A percentile compares a stretch with the other conserved stretches of the same genome.
Conservation (phyloP, 2,329 filamentous ascomycete genomes). For the Curvularia sp. region DNA sequence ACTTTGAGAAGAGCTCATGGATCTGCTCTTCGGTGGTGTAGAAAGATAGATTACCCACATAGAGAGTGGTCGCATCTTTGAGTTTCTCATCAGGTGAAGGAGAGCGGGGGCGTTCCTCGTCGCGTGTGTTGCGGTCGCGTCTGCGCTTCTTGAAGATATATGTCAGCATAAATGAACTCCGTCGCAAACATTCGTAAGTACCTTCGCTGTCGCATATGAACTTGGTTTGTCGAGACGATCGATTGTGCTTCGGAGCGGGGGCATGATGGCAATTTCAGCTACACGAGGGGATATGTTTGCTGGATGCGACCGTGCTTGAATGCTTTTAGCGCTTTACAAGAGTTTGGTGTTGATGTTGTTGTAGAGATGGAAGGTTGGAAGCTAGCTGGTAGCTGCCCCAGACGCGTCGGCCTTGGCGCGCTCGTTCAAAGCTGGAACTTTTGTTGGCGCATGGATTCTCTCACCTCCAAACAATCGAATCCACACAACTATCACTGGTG, state of each 20-base stretch:
- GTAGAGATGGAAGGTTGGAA: slow-evolving; percentile 2
- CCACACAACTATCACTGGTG: slow-evolving; percentile 12
- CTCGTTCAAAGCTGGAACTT: slow-evolving; percentile 20
- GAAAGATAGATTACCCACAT: slow-evolving; percentile 97
- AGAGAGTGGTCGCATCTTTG: slow-evolving; percentile 88
- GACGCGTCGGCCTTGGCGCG: slow-evolving; percentile 20
- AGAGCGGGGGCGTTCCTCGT: slow-evolving; percentile 59
- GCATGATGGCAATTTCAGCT: slow-evolving; percentile 27
- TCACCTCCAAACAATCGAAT: slow-evolving; percentile 2
- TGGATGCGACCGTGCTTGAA: slow-evolving; percentile 8
- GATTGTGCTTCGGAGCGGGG: slow-evolving; percentile 72
- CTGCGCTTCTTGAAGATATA: slow-evolving; percentile 69
- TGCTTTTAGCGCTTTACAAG: neutral
- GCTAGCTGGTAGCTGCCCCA: slow-evolving; percentile 24
- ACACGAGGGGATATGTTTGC: neutral
- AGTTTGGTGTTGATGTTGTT: slow-evolving; percentile 3
- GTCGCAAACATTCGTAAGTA: slow-evolving; percentile 48
- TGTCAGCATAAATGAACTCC: slow-evolving; percentile 13
- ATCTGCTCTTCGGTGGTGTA: slow-evolving; percentile 99
- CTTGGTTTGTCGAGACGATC: slow-evolving; percentile 93
- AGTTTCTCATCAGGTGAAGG: slow-evolving; percentile 77
- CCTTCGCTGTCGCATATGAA: slow-evolving; percentile 87
- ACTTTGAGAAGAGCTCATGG: slow-evolving; percentile 92
- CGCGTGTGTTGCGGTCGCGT: slow-evolving; percentile 65
- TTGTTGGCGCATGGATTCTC: slow-evolving; percentile 18